phyloP scores from a whole-genome alignment of 345 rosid species.

The Dipteronia sinensis region DNA sequence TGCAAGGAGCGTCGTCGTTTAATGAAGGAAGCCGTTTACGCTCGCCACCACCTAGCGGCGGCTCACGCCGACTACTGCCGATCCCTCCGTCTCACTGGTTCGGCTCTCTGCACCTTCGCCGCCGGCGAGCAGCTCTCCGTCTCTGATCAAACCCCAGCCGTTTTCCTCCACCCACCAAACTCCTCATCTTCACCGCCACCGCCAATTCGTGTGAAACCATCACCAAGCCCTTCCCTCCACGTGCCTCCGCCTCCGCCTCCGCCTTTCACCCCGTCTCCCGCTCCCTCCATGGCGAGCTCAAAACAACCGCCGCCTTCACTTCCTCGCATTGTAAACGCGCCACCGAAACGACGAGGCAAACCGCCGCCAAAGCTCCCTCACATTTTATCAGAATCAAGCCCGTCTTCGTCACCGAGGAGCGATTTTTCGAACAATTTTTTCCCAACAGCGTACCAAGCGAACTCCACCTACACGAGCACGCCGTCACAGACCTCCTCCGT shows the following conservation, averaged over 20 bases:
- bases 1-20: constrained; percentile 98
- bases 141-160: constrained; percentile 85
- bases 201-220: constrained; percentile 36
- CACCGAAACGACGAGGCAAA: constrained; percentile 45
- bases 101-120: constrained; percentile 82
- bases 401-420: constrained; percentile 64
- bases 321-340: constrained; percentile 53
- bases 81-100: constrained; percentile 82
- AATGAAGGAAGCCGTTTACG: constrained; percentile 80
- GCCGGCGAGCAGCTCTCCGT: constrained; percentile 75
- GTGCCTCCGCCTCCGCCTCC: constrained; percentile 47
- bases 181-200: constrained; percentile 21
- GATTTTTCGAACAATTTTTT: constrained; percentile 49
- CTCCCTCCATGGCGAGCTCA: constrained; percentile 56
- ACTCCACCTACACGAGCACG: constrained; percentile 66
- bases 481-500: constrained; percentile 93
- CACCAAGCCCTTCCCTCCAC: constrained; percentile 48
- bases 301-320: constrained; percentile 26
- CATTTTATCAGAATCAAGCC: constrained; percentile 86
- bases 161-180: constrained; percentile 55
- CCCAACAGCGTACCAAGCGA: constrained; percentile 73
- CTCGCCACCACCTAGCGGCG: constrained; percentile 84
- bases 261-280: constrained; percentile 37
- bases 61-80: constrained; percentile 97
- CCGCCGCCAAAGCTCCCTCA: constrained; percentile 72